phyloP scores from a whole-genome alignment of 1,139 yeast species.

The Torulaspora globosa region DNA sequence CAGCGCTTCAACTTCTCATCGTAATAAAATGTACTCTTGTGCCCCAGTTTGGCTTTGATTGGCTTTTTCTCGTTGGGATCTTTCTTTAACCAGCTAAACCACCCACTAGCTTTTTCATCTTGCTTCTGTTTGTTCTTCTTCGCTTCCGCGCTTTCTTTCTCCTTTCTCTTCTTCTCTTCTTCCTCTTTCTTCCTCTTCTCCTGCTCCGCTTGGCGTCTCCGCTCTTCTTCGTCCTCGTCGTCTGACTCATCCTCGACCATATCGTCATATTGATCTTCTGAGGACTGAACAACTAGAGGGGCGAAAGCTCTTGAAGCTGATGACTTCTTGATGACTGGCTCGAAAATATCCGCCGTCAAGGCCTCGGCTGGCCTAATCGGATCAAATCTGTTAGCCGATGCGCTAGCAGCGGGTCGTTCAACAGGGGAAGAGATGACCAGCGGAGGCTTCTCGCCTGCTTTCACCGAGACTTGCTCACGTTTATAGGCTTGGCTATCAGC shows the following conservation, averaged over 20 bases:
- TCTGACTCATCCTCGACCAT: conserved; percentile 46
- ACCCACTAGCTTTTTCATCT: conserved; percentile 36
- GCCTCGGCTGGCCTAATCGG: conserved; percentile 25
- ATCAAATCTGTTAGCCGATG: conserved; percentile 15
- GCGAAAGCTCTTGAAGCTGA: conserved; percentile 18
- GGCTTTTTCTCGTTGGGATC: conserved; percentile 67
- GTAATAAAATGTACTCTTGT: conserved; percentile 59
- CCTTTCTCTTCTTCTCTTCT: conserved; percentile 22
- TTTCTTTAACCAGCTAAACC: conserved; percentile 47
- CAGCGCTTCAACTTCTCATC: conserved; percentile 85
- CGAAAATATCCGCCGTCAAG: conserved; percentile 24
- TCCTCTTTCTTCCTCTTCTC: conserved; percentile 28
- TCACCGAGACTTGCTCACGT: no score
- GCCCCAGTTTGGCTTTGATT: conserved; percentile 81
- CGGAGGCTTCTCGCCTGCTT: background rate
- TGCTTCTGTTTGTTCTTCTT: conserved; percentile 23
- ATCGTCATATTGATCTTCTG: conserved; percentile 39
- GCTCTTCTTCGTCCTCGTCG: conserved; percentile 35
- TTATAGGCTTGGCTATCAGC: background rate
- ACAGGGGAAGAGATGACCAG: background rate
- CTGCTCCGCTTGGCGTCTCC: conserved; percentile 31
- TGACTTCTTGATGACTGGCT: conserved; percentile 27
- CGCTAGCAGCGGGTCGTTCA: background rate
- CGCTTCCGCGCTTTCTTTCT: conserved; percentile 23
- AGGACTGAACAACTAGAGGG: conserved; percentile 15